Evolutionary conservation across 2,329 filamentous ascomycete species (phyloP).

Genomic region (Fusarium chlamydosporum): DNA sequence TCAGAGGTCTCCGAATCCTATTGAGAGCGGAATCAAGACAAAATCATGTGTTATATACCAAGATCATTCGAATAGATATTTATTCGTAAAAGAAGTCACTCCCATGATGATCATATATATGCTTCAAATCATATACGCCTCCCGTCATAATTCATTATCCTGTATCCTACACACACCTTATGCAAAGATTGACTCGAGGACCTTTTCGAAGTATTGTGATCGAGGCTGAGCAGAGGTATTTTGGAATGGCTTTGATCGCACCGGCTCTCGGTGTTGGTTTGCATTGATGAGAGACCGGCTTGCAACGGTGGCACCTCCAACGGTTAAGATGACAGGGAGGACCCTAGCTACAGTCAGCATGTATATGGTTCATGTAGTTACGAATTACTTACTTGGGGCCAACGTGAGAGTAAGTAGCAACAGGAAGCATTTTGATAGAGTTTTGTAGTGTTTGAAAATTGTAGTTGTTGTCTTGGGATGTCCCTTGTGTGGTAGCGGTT

Average conservation of each 20-base stretch:
- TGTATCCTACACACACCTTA: conserved; percentile 13
- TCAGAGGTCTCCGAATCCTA: not conserved
- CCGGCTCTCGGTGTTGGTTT: conserved; percentile 26
- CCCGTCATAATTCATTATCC: conserved; percentile 20
- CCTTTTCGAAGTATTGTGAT: conserved; percentile 36
- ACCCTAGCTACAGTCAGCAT: conserved; percentile 30
- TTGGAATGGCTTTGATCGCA: conserved; percentile 5
- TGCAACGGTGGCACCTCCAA: conserved; percentile 44
- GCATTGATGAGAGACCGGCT: conserved; percentile 29
- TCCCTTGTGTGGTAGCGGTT: not conserved
- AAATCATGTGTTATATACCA: too few species aligned
- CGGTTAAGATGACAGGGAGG: conserved; percentile 42
- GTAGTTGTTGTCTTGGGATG: not conserved
- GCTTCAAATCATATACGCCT: conserved; percentile 9
- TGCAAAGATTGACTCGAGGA: conserved; percentile 46
- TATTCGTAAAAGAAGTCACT: conserved; percentile 3
- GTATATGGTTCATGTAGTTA: not conserved
- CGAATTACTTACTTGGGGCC: conserved; percentile 35
- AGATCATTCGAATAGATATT: too few species aligned
- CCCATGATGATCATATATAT: not conserved
- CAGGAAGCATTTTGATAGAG: conserved; percentile 40
- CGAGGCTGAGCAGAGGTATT: conserved; percentile 19
- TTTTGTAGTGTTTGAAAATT: not conserved
- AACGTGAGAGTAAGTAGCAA: conserved; percentile 18
- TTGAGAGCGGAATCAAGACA: too few species aligned